Evolutionary conservation across 2,329 filamentous ascomycete genomes (phyloP), one percentile per base, ranked within the genome.

Genomic region (Arthrobotrys entomopaga): DNA sequence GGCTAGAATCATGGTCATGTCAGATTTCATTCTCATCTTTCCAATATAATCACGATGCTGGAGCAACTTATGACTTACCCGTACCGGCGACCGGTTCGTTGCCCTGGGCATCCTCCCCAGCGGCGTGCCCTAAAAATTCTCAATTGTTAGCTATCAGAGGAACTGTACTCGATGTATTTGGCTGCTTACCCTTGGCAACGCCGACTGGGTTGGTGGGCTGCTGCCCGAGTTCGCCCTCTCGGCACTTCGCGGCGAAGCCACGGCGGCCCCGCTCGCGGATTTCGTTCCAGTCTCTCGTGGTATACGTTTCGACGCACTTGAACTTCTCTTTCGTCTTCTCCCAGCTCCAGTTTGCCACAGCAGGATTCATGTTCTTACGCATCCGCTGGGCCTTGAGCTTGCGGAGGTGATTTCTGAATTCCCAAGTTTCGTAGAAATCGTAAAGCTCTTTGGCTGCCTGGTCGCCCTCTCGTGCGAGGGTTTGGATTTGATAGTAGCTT

Each of bases 301-400:
- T 13, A 24, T 29, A 19, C 15, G 48, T n/a, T 6, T 13, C 20
- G 16, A 60, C 16, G 24, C 16, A 56, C 8, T 60, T 53, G 65
- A 69, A 61, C 8, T 29, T 59, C 7, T 15, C 20, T 38, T 61
- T 69, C 38, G 60, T 40, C 13, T 34, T 22, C 1, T 49, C 49
- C 65, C 65, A 69, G 6, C 60, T 40, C 19, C 43, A 40, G 8
- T 54, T 20, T 2, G 24, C 16, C 10, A 54, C 2, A 7, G 54
- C 65, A 8, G 22, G 22, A 19, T 59, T 69, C 16, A 43, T 13
- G 11, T 29, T 20, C 15, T 50, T 56, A 16, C 48, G 52, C 2
- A 69, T n/a, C 10, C 65, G 50, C 40, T 69, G 60, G 2, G 56
- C 40, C 10, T 59, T 57, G 13, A 69, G 19, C n/a, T 40, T 5